Evolutionary conservation across 2,329 filamentous ascomycete genomes (phyloP), one percentile per base, ranked within the genome.

Genomic region (Ceratocystis huliohia): DNA sequence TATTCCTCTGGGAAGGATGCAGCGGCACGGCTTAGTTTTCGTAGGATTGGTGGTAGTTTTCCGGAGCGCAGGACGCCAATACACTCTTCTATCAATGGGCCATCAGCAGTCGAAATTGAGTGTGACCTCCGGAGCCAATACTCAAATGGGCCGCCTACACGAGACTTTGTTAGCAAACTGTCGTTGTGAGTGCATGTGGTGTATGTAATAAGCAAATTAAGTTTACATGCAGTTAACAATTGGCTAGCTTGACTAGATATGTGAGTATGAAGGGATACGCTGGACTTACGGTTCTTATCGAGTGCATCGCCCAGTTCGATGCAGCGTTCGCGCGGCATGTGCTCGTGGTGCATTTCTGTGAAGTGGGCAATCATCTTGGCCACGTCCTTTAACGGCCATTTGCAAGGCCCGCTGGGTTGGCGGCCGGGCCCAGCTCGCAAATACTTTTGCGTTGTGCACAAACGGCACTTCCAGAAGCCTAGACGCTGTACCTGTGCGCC

Each of bases 351-450:
- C 74, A 80, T 75, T 63, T 78, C 77, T 8, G 77, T 76, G 68
- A 76, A 79, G 70, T 80, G 78, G 25, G 77, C 77, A 64, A 80
- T 74, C 72, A 80, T 74, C 74, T 80, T 80, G 48, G 75, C 75
- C 56, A 79, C 74, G 66, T 80, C 78, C 69, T 76, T 77, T 13
- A 80, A 73, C 2, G 78, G 77, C 78, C 78, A 79, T 69, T 78
- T 79, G 70, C 76, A 77, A 37, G 78, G 78, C 61, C 74, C 75
- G 63, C 74, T 76, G 25, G 78, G 78, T 64, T 76, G 74, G 63
- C 77, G 74, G 50, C 74, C 76, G 4, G 72, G 69, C 1, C 76
- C 76, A 0, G 77, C 76, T n/a, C 74, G 72, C 17, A 76, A 70
- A 69, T 76, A 80, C 70, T 79, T 80, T 45, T 74, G 71, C 0